These are phyloP conservation scores for Fraxinus dipetala DNA, from an alignment of 305 asterid genomes.

Conservation along the genomic window DNA sequence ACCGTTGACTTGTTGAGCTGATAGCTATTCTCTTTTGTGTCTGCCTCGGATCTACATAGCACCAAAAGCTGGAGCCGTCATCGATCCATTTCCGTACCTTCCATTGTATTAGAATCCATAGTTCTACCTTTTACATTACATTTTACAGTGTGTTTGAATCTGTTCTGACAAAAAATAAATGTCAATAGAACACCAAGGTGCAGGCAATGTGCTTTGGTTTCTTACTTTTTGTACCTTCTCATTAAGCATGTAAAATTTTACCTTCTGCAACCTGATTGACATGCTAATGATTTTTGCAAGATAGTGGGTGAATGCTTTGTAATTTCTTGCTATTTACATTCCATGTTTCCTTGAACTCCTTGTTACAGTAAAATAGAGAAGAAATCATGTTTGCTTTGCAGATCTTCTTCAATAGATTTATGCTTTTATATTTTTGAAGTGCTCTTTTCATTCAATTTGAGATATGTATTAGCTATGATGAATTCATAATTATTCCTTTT, in stretches of 20 bases:
- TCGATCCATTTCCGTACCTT: background rate
- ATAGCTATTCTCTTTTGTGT: background rate
- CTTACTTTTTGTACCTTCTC: background rate
- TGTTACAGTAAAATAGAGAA: background rate
- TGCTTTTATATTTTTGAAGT: slow-evolving; percentile 4
- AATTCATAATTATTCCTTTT: background rate
- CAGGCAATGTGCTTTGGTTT: background rate
- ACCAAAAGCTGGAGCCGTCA: slow-evolving; percentile 15
- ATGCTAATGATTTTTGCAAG: background rate
- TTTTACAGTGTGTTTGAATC: background rate
- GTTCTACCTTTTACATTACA: background rate
- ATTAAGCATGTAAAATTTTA: background rate
- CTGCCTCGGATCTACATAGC: slow-evolving; percentile 6
- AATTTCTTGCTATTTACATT: slow-evolving; percentile 12
- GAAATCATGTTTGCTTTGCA: background rate
- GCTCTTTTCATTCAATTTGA: background rate
- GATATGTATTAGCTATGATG: slow-evolving; percentile 1
- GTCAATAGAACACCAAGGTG: background rate
- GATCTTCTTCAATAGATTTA: background rate
- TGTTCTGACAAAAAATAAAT: background rate
- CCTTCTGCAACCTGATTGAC: background rate
- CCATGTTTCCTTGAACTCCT: background rate
- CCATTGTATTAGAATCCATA: background rate
- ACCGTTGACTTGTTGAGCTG: slow-evolving; percentile 4
- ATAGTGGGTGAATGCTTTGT: background rate